A percentile compares a stretch with the other conserved stretches of the same genome.
phyloP scores from a whole-genome alignment of 208 protist genomes.

The Trypanosomatidae sp. region DNA sequence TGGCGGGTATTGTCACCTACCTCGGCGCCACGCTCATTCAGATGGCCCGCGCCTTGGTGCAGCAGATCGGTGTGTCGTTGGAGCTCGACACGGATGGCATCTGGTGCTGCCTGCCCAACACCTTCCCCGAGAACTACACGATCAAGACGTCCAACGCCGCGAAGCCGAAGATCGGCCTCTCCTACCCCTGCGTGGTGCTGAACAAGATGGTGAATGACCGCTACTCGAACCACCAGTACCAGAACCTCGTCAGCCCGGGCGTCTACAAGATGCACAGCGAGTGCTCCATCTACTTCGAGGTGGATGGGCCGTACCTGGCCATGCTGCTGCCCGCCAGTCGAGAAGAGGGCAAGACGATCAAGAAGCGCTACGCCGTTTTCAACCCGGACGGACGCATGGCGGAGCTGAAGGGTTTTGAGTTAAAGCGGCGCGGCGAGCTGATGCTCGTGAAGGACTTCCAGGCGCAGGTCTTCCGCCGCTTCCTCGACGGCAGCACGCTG shows the following conservation, averaged over 20 bases:
- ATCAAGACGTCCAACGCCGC: constrained; percentile 69
- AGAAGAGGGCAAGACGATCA: constrained; percentile 98
- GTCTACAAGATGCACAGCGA: constrained; percentile 88
- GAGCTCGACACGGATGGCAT: constrained; percentile 99
- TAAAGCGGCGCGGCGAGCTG: constrained; percentile 99
- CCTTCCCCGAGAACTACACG: constrained; percentile 98
- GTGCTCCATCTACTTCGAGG: constrained; percentile 99
- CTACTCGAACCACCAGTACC: constrained; percentile 99
- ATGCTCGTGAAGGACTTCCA: constrained; percentile 99
- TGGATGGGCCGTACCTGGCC: constrained; percentile 99
- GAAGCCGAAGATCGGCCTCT: constrained; percentile 79
- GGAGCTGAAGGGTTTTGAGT: constrained; percentile 99
- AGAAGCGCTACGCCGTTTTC: constrained; percentile 99
- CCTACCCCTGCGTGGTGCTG: constrained; percentile 98
- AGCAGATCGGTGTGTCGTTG: constrained; percentile 98
- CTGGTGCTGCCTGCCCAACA: constrained; percentile 98
- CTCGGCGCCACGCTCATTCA: constrained; percentile 99
- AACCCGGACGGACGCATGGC: constrained; percentile 96
- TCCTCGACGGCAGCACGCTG: constrained; percentile 96
- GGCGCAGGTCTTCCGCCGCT: constrained; percentile 95
- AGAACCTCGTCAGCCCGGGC: constrained; percentile 79
- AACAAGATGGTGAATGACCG: constrained; percentile 97
- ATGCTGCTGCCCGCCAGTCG: constrained; percentile 99
- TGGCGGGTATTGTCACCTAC: constrained; percentile 99
- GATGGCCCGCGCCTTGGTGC: constrained; percentile 95